These are phyloP conservation scores for Tuber magnatum DNA, from an alignment of 495 filamentous ascomycete genomes.

Conservation along the genomic window DNA sequence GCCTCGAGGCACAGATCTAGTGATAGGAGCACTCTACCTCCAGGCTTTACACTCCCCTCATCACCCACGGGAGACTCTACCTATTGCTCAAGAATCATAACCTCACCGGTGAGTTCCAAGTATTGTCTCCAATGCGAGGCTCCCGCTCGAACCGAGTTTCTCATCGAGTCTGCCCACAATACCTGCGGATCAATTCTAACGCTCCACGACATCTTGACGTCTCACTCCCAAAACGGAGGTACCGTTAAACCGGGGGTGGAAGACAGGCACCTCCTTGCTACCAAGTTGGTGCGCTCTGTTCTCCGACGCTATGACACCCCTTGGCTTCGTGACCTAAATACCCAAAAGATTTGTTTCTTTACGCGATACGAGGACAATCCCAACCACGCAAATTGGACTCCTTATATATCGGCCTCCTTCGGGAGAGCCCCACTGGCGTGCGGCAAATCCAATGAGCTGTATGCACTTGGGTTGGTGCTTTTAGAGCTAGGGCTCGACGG, in stretches of 20 bases:
- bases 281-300: not conserved
- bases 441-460: accelerated
- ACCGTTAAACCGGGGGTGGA: not conserved
- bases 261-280: not conserved
- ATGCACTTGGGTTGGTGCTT: not conserved
- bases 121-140: not conserved
- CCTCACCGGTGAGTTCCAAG: not conserved
- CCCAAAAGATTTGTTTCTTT: not conserved
- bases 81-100: not conserved
- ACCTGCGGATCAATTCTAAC: not conserved
- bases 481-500: not conserved
- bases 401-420: not conserved
- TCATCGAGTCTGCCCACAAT: not conserved
- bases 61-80: not conserved
- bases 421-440: accelerated
- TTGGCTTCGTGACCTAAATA: not conserved
- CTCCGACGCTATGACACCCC: not conserved
- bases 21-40: not conserved
- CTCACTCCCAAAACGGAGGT: not conserved
- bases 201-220: not conserved
- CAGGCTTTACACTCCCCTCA: not conserved
- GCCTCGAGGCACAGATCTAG: not conserved
- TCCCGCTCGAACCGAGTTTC: not conserved
- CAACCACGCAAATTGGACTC: not conserved
- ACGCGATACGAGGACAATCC: not conserved